Evolutionary conservation across 306 rosid species (phyloP).

Genomic region (Cucurbita maxima): DNA sequence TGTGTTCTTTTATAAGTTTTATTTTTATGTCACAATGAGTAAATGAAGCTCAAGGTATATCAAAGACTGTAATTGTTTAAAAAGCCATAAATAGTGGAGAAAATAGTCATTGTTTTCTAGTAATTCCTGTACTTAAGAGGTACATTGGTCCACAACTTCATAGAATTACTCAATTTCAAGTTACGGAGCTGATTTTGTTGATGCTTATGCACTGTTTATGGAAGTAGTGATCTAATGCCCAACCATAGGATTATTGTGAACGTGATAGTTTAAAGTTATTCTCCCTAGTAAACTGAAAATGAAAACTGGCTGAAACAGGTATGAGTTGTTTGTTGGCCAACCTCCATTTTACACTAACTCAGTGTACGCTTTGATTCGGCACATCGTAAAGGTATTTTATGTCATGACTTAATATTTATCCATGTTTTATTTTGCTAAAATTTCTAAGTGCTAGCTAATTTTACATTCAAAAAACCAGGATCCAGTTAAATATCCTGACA

Average conservation of each 20-base stretch:
- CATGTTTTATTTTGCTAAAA: neutral
- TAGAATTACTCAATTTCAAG: neutral
- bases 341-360: constrained; percentile 98
- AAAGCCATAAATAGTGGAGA: neutral
- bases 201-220: neutral
- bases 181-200: neutral
- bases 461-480: constrained; percentile 41
- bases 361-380: constrained; percentile 84
- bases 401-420: neutral
- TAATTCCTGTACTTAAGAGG: neutral
- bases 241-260: neutral
- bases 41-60: neutral
- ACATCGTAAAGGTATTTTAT: constrained; percentile 77
- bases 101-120: neutral
- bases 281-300: constrained; percentile 8
- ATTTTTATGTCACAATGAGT: neutral
- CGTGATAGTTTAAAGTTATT: neutral
- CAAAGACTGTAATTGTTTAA: neutral
- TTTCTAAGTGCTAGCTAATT: constrained; percentile 7
- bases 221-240: neutral
- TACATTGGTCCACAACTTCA: neutral
- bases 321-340: constrained; percentile 96
- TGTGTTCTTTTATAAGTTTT: neutral
- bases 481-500: constrained; percentile 92
- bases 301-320: constrained; percentile 34